A percentile compares a stretch with the other conserved stretches of the same genome.
phyloP scores from a whole-genome alignment of 148 eudicot species.

The Cornus kousa region DNA sequence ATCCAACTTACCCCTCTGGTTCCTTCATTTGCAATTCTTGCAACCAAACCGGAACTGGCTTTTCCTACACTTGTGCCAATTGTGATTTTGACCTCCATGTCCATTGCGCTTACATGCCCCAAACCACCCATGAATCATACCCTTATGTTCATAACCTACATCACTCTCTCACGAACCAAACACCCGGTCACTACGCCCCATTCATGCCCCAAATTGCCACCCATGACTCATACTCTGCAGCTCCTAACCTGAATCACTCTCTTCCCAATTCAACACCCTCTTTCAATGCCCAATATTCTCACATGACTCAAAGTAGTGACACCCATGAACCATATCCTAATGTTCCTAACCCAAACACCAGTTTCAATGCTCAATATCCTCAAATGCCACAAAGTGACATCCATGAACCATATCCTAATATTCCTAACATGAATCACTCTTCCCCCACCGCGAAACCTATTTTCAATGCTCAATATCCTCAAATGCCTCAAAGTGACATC shows the following conservation, averaged over 20 bases:
- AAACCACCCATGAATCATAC: background rate
- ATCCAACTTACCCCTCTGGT: constrained; percentile 29
- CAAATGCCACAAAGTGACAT: background rate
- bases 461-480: background rate
- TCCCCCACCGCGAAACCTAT: background rate
- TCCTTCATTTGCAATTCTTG: constrained; percentile 31
- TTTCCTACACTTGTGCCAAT: constrained; percentile 26
- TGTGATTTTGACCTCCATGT: constrained; percentile 39
- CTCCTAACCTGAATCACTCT: background rate
- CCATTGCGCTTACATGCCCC: constrained; percentile 23
- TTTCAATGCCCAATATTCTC: constrained; percentile 1
- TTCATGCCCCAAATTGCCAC: no score
- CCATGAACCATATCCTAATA: background rate
- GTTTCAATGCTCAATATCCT: background rate
- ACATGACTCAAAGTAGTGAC: background rate
- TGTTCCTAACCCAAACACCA: background rate
- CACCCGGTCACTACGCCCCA: no score
- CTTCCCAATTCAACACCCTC: background rate
- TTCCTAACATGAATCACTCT: background rate
- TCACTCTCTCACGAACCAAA: no score
- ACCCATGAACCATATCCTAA: background rate
- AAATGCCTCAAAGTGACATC: background rate
- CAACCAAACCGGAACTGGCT: constrained; percentile 25
- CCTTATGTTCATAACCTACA: no score
- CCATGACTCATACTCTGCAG: no score